Evolutionary conservation across 2,329 filamentous ascomycete species (phyloP).

Genomic region (Pseudogymnoascus sp.): DNA sequence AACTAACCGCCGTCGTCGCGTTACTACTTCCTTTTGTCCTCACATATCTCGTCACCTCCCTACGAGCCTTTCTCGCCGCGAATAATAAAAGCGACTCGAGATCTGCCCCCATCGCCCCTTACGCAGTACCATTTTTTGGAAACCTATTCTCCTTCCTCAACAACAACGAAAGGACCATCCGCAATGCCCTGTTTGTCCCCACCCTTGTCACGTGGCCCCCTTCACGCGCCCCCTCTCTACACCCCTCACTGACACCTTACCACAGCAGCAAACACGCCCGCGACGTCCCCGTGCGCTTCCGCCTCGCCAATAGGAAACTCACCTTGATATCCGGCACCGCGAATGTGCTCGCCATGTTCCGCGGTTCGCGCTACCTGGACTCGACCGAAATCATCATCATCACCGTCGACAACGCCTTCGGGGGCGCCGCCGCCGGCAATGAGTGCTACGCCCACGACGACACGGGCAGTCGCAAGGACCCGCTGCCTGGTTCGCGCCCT

Average conservation of each 20-base stretch:
- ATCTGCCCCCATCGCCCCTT: conserved; percentile 16
- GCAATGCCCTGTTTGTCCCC: conserved; percentile 11
- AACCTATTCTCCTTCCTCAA: conserved; percentile 17
- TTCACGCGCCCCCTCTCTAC: background rate
- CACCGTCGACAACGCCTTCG: conserved; percentile 17
- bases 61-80: background rate
- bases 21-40: background rate
- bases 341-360: conserved; percentile 16
- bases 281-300: conserved; percentile 15
- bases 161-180: conserved; percentile 13
- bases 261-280: conserved; percentile 14
- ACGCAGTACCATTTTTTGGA: conserved; percentile 15
- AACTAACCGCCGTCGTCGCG: background rate
- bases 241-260: background rate
- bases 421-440: conserved; percentile 1
- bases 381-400: conserved; percentile 12
- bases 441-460: conserved; percentile 12
- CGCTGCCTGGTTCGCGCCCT: conserved; percentile 12
- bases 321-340: conserved; percentile 17
- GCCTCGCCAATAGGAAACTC: conserved; percentile 14
- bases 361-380: conserved; percentile 14
- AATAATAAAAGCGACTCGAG: conserved; percentile 9
- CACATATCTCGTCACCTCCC: background rate
- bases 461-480: conserved; percentile 14
- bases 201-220: background rate